Evolutionary conservation across 1,139 yeast species (phyloP).

Genomic region (Candida tetrigidarum): DNA sequence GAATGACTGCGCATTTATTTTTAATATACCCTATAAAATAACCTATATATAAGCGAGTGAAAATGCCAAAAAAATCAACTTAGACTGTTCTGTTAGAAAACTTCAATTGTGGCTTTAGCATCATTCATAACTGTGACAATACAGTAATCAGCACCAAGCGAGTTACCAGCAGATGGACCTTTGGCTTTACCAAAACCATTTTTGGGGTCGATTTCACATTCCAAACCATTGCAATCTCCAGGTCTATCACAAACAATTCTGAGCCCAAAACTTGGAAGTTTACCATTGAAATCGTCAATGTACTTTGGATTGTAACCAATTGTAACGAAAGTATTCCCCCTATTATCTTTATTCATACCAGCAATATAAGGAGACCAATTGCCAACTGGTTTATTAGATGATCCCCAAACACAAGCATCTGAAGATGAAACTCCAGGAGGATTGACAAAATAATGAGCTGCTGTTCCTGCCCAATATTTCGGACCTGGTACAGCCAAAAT

Average conservation of each 20-base stretch:
- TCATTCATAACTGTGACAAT: slow-evolving; percentile 75
- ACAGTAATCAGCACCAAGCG: slow-evolving; percentile 73
- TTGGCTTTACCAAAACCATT: slow-evolving; percentile 59
- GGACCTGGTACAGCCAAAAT: slow-evolving; percentile 85
- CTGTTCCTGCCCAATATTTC: slow-evolving; percentile 72
- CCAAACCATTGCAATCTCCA: slow-evolving; percentile 69
- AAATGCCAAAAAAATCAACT: not conserved
- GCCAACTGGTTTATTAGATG: slow-evolving; percentile 66
- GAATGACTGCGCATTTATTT: not conserved
- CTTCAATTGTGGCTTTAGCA: slow-evolving; percentile 72
- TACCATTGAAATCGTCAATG: slow-evolving; percentile 60
- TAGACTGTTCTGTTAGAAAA: slow-evolving; percentile 46
- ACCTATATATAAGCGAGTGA: slow-evolving; percentile 4
- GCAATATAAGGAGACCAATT: slow-evolving; percentile 96
- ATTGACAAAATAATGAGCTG: slow-evolving; percentile 87
- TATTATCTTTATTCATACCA: slow-evolving; percentile 78
- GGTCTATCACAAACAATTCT: slow-evolving; percentile 73
- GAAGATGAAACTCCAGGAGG: slow-evolving; percentile 80
- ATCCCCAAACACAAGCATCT: slow-evolving; percentile 89
- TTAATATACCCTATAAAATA: not conserved
- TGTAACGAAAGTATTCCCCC: slow-evolving; percentile 74
- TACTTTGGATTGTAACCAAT: slow-evolving; percentile 93
- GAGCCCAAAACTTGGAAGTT: slow-evolving; percentile 70
- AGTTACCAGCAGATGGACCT: slow-evolving; percentile 52
- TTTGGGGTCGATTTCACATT: slow-evolving; percentile 79